These are phyloP conservation scores for Russula olivacea DNA, from an alignment of 768 basidiomycete species.

Conservation along the genomic window DNA sequence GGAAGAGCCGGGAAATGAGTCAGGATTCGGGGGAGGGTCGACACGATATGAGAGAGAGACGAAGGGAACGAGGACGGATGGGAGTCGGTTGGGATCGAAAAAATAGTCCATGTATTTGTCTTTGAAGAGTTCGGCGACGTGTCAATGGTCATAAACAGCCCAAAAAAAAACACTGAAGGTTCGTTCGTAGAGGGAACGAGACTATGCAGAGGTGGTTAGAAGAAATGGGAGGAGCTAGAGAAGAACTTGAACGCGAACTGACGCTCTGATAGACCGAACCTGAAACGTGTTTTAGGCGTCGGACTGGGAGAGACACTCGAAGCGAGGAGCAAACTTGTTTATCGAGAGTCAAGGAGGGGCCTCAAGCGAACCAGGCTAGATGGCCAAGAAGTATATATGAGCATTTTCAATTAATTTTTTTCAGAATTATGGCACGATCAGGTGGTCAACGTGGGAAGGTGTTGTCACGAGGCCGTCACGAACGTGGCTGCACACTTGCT, in stretches of 20 bases:
- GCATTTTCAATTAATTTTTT: neutral
- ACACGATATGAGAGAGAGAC: constrained; percentile 68
- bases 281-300: neutral
- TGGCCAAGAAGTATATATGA: neutral
- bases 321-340: neutral
- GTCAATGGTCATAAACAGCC: constrained; percentile 21
- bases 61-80: constrained; percentile 58
- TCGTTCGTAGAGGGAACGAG: neutral
- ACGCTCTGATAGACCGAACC: neutral
- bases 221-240: neutral
- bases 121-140: constrained; percentile 13
- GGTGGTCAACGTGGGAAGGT: constrained; percentile 9
- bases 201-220: neutral
- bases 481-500: constrained; percentile 16
- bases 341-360: neutral
- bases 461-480: neutral
- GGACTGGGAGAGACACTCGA: neutral
- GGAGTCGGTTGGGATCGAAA: constrained; percentile 32
- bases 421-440: neutral
- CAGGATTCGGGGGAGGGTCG: constrained; percentile 47
- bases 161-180: neutral
- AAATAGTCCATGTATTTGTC: constrained; percentile 23
- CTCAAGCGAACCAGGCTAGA: neutral
- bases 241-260: neutral
- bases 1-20: constrained; percentile 64